phyloP scores from a whole-genome alignment of 2,329 filamentous ascomycete genomes.

The Pestalotiopsis fici region DNA sequence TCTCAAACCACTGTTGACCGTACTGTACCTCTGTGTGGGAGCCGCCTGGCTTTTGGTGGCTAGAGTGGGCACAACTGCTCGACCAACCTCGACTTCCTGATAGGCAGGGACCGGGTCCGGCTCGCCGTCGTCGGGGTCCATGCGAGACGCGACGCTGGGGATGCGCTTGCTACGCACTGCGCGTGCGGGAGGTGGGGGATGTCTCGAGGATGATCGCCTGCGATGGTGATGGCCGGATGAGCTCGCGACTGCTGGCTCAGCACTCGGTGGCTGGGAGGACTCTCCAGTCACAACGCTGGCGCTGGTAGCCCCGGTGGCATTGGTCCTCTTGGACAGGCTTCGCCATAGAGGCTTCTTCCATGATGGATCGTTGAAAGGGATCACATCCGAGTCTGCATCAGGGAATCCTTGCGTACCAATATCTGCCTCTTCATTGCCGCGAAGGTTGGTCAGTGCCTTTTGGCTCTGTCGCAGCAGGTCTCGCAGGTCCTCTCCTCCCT shows the following conservation, averaged over 20 bases:
- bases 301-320: neutral
- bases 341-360: slow-evolving; percentile 2
- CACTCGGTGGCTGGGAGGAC: neutral
- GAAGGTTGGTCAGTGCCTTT: neutral
- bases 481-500: slow-evolving; percentile 2
- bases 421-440: neutral
- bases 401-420: neutral
- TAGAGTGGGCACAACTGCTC: neutral
- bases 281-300: neutral
- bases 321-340: neutral
- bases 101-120: neutral
- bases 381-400: neutral
- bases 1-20: neutral
- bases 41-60: neutral
- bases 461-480: neutral
- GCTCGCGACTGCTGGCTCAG: neutral
- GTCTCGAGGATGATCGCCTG: neutral
- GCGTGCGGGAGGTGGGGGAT: neutral
- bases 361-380: neutral
- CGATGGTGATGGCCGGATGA: neutral
- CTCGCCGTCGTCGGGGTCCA: neutral
- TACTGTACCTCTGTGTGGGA: neutral
- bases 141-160: neutral
- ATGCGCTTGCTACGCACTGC: neutral
- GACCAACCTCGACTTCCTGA: neutral